Evolutionary conservation across 371 early-diverging fungal species (phyloP), one percentile per base, ranked within the genome.

Genomic region (Caulochytrium protostelioides): DNA sequence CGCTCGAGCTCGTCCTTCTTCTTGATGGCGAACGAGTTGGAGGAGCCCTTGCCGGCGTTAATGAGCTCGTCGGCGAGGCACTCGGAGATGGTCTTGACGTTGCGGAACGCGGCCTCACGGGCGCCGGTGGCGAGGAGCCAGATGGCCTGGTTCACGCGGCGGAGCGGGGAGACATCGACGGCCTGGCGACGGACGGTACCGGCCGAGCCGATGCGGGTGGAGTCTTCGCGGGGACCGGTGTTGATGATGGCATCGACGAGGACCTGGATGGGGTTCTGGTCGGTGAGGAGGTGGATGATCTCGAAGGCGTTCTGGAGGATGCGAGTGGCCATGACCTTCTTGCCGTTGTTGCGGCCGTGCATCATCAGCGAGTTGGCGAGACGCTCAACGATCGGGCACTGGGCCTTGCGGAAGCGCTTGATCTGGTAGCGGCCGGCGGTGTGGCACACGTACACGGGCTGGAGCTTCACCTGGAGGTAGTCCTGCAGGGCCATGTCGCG

Each of bases 331-430:
- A 98, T 79, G 47, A 90, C 70, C 76, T 98, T 98, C 83, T 99
- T 99, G 52, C 99, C 98, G 78, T 90, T 97, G 85, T 99, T 99
- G 62, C 98, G 92, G 50, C 99, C 99, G 76, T 94, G 86, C 87
- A 95, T 97, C 99, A 99, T 99, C 46, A 99, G 72, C 43, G 91
- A 85, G 81, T 92, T 94, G 69, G 90, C 86, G 52, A 99, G 76
- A 66, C 99, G 85, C 76, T 98, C 98, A 43, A 94, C 90, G 45
- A 98, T 81, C 44, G 98, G 98, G 74, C 97, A 95, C 79, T 83
- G 89, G 46, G 89, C 90, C 79, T 95, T 95, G 59, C 94, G 76
- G 81, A 95, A 95, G 56, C 86, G 70, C 75, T 87, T 89, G 61
- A 75, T 62, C 57, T 90, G 87, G 69, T 85, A 92, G 57, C 97